Evolutionary conservation across 768 basidiomycete genomes (phyloP).

Genomic region (Bullera alba): DNA sequence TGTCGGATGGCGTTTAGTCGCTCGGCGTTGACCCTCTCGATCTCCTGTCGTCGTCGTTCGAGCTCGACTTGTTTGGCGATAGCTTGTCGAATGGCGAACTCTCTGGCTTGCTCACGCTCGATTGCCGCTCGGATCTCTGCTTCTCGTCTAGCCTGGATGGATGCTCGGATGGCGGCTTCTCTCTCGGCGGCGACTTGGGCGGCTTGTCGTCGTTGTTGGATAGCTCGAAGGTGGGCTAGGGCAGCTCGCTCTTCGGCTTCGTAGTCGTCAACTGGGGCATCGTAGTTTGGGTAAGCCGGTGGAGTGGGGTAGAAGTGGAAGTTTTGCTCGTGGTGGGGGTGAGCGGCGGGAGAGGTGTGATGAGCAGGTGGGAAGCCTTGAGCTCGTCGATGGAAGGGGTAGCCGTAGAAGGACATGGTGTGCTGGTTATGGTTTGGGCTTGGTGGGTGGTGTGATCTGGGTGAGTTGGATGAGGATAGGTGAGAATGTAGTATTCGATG

Average conservation of each 20-base stretch:
- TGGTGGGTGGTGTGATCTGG: neutral
- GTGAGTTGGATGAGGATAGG: neutral
- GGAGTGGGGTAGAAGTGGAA: neutral
- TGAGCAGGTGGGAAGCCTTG: neutral
- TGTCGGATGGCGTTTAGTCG: neutral
- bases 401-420: constrained; percentile 6
- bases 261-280: constrained; percentile 1
- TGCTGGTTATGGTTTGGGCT: neutral
- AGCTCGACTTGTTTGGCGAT: neutral
- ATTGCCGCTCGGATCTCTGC: constrained; percentile 6
- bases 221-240: constrained; percentile 28
- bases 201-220: constrained; percentile 27
- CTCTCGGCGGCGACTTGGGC: constrained; percentile 8
- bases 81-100: neutral
- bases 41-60: neutral
- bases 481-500: neutral
- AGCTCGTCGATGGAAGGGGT: neutral
- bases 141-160: constrained; percentile 12
- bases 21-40: constrained; percentile 5
- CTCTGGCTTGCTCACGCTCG: neutral
- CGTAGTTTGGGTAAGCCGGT: neutral
- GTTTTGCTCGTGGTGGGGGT: neutral
- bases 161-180: constrained; percentile 9
- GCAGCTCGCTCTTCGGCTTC: constrained; percentile 36
- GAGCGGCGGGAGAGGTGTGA: neutral